Conservation (phyloP, 2,329 filamentous ascomycete species). For the Diplodia corticola region DNA sequence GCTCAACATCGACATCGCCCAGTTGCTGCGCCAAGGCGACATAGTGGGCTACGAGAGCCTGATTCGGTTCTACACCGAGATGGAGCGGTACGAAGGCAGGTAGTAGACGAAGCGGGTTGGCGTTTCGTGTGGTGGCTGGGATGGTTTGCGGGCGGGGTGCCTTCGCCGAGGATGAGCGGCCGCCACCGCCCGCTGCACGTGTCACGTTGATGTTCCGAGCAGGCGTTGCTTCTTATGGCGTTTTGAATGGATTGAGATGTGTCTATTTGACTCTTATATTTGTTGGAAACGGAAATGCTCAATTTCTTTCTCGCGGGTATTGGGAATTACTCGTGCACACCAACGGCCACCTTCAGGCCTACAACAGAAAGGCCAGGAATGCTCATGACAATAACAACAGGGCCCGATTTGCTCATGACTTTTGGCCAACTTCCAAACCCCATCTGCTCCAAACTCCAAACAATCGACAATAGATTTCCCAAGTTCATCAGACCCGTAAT, state of each 20-base stretch:
- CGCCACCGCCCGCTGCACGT: not conserved
- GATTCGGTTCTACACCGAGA: slow-evolving; percentile 69
- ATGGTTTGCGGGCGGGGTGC: not conserved
- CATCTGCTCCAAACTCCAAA: slow-evolving; percentile 2
- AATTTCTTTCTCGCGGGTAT: not conserved
- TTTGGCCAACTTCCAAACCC: not conserved
- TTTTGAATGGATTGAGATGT: not conserved
- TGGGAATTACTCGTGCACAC: not conserved
- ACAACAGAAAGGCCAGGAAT: not conserved
- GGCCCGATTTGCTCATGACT: not conserved
- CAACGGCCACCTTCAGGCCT: not conserved
- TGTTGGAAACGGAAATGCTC: not conserved
- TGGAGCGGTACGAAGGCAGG: slow-evolving; percentile 45
- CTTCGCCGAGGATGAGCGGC: not conserved
- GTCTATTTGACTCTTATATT: not conserved
- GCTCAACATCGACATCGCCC: slow-evolving; percentile 76
- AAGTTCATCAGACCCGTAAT: not conserved
- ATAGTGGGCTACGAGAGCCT: slow-evolving; percentile 65
- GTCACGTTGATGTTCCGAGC: not conserved
- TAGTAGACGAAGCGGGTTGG: not conserved
- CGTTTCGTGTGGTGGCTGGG: not conserved
- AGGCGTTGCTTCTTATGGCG: not conserved
- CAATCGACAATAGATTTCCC: not conserved
- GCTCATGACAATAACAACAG: not conserved
- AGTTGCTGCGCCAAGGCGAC: slow-evolving; percentile 68